These are phyloP conservation scores for Ustulina deusta DNA, from an alignment of 2,329 filamentous ascomycete species.

Conservation along the genomic window DNA sequence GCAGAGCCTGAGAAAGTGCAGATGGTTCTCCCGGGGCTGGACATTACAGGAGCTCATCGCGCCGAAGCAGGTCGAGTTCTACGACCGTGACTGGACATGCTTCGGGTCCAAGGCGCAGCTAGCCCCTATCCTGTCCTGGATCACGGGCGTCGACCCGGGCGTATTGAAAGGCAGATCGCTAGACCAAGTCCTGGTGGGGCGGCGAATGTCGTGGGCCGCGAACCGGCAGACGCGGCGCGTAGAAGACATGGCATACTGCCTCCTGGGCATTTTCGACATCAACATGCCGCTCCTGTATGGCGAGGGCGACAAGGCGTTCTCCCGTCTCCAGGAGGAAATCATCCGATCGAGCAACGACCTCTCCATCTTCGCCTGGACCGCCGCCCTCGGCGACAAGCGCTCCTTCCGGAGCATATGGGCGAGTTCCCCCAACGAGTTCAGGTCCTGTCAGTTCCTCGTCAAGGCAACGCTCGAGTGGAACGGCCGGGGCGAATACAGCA, in stretches of 20 bases:
- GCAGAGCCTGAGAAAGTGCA: conserved; percentile 35
- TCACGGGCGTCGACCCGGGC: conserved; percentile 40
- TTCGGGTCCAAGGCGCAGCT: conserved; percentile 42
- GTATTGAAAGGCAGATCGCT: conserved; percentile 39
- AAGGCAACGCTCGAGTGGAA: conserved; percentile 44
- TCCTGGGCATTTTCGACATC: conserved; percentile 47
- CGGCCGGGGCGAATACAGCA: conserved; percentile 43
- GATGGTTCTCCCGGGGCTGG: conserved; percentile 45
- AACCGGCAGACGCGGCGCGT: conserved; percentile 41
- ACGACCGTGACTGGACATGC: conserved; percentile 40
- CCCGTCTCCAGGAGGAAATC: conserved; percentile 44
- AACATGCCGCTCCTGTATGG: conserved; percentile 49
- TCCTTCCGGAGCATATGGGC: conserved; percentile 43
- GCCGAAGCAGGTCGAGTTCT: conserved; percentile 41
- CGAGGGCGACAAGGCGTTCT: conserved; percentile 45
- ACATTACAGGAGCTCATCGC: conserved; percentile 46
- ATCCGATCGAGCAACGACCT: conserved; percentile 43
- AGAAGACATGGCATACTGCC: conserved; percentile 48
- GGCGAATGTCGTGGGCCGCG: conserved; percentile 47
- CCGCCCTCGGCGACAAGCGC: conserved; percentile 35
- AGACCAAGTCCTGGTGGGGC: conserved; percentile 39
- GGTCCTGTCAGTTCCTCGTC: conserved; percentile 42
- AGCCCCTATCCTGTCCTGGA: conserved; percentile 38
- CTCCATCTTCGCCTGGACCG: conserved; percentile 45
- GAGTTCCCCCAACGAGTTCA: conserved; percentile 42